These are phyloP conservation scores for Albifimbria verrucaria DNA, from an alignment of 2,329 filamentous ascomycete genomes.

Conservation along the genomic window DNA sequence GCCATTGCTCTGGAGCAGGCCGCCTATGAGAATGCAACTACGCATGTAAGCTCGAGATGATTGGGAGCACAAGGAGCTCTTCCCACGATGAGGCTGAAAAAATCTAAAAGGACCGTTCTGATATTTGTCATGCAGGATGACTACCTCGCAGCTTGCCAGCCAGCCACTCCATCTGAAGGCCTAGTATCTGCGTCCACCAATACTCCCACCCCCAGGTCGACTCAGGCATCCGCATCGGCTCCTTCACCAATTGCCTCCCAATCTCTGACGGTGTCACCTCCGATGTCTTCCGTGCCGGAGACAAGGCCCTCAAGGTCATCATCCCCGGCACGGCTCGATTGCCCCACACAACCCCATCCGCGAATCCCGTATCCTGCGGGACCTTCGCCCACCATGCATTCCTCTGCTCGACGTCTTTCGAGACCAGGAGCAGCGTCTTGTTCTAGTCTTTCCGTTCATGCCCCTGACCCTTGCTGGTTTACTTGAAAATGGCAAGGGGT, in stretches of 20 bases:
- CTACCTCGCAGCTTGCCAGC: constrained; percentile 50
- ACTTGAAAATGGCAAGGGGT: constrained; percentile 42
- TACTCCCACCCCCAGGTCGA: no score
- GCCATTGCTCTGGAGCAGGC: constrained; percentile 66
- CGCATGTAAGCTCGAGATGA: constrained; percentile 58
- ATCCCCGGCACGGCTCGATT: constrained; percentile 62
- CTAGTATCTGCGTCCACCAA: constrained; percentile 2
- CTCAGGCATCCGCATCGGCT: constrained; percentile 50
- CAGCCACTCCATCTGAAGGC: constrained; percentile 23
- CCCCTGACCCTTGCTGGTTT: constrained; percentile 69
- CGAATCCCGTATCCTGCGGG: constrained; percentile 71
- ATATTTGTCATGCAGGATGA: no score
- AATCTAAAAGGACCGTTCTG: no score
- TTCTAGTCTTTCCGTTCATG: constrained; percentile 84
- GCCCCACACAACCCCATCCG: constrained; percentile 80
- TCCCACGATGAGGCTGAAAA: no score
- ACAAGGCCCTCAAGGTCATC: constrained; percentile 79
- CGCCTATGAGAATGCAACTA: constrained; percentile 55
- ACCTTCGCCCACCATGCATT: constrained; percentile 57
- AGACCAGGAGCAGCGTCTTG: constrained; percentile 66
- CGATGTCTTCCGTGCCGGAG: constrained; percentile 68
- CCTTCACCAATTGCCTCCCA: constrained; percentile 50
- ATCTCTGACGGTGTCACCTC: constrained; percentile 73
- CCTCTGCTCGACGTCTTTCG: constrained; percentile 71
- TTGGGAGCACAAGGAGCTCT: no score